Evolutionary conservation across 1,284 basidiomycete genomes (phyloP).

Genomic region (Leccinum fuscescens): DNA sequence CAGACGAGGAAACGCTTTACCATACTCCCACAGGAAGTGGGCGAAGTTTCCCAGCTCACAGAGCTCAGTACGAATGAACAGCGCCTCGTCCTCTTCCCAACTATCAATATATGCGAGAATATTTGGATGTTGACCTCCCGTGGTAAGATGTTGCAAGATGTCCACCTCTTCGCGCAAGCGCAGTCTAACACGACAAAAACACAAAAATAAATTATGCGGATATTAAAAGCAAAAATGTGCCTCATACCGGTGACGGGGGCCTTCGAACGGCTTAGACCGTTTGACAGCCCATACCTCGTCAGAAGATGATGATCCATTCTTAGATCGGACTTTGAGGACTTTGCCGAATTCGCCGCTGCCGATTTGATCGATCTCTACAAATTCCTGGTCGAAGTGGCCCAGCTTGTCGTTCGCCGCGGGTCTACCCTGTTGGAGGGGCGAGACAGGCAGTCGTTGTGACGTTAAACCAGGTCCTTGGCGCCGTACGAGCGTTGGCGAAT

Average conservation of each 20-base stretch:
- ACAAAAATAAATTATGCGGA: slow-evolving; percentile 12
- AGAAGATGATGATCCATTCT: slow-evolving; percentile 41
- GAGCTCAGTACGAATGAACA: slow-evolving; percentile 94
- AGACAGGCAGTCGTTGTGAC: slow-evolving; percentile 15
- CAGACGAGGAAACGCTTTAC: slow-evolving; percentile 77
- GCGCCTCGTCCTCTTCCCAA: slow-evolving; percentile 91
- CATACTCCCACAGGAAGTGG: slow-evolving; percentile 92
- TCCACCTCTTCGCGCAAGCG: slow-evolving; percentile 96
- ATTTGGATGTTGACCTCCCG: slow-evolving; percentile 58
- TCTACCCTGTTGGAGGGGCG: slow-evolving; percentile 15
- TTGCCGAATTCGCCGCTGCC: slow-evolving; percentile 95
- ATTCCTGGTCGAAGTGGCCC: slow-evolving; percentile 75
- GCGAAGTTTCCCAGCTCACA: slow-evolving; percentile 92
- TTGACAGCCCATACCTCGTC: slow-evolving; percentile 85
- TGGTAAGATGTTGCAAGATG: slow-evolving; percentile 75
- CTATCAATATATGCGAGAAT: slow-evolving; percentile 91
- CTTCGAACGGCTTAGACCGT: slow-evolving; percentile 91
- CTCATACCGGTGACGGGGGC: slow-evolving; percentile 82
- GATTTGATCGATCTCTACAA: slow-evolving; percentile 78
- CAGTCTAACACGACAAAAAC: slow-evolving; percentile 47
- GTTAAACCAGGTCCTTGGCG: slow-evolving; percentile 24
- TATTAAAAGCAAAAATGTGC: slow-evolving; percentile 4
- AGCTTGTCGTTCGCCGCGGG: slow-evolving; percentile 31
- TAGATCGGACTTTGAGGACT: slow-evolving; percentile 85
- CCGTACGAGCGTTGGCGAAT: slow-evolving; percentile 35